Evolutionary conservation across 345 rosid species (phyloP), one percentile per base, ranked within the genome.

Genomic region (Citrus unshiu): DNA sequence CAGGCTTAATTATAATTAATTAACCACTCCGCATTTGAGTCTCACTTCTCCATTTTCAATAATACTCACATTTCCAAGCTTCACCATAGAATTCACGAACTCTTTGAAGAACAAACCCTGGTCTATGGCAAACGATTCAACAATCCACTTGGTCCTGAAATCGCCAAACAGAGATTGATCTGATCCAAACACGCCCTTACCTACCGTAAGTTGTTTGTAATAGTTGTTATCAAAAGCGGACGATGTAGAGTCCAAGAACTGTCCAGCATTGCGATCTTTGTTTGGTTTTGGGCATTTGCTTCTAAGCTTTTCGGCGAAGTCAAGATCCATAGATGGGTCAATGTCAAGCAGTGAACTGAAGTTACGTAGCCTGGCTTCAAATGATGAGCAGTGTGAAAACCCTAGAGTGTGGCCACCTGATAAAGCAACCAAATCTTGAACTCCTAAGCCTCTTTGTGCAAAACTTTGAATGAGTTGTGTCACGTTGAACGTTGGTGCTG

Each of bases 371-470:
- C 97, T 86, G 6, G 84, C 29, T 81, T 89, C 78, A 39, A 93
- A 93, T 7, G 98, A 95, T 65, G 98, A 91, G 61, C 97, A 95
- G 66, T 93, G 98, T 1, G 97, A 91, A 82, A 93, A 90, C 19
- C 97, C 97, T 43, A 93, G 27, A 4, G 94, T 89, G 83, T 90
- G 97, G 49, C 92, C 95, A 1, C 98, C 97, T 0, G 98, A 95
- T 29, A 93, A 86, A 39, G 92, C 91, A 61, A 93, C 98, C 88
- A 93, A 81, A 83, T 95, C 97, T 82, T 91, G 81, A 25, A 91
- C 82, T 7, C 88, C 90, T 70, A 95, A 83, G 54, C 97, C 91
- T 87, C 91, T 88, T 57, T 80, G 56, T 4, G 83, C 89, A 74
- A 93, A 95, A 86, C 93, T 90, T 77, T 89, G 93, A 73, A 89